Conservation (phyloP, 2,329 filamentous ascomycete species). For the Aspergillus sp. region DNA sequence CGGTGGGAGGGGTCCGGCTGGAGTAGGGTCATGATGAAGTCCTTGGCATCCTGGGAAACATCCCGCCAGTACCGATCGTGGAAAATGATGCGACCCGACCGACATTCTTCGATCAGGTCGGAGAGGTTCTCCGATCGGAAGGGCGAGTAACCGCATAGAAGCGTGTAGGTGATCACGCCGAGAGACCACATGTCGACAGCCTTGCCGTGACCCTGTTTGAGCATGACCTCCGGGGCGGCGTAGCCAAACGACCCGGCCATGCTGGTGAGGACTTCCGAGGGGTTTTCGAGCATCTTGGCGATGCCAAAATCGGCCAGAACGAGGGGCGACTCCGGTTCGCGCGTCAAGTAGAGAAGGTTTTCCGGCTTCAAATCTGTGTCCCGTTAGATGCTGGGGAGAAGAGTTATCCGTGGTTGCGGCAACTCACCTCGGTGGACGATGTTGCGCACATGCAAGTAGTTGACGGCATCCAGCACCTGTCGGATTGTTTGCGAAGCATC, state of each 20-base stretch:
- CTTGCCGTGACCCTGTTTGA: slow-evolving; percentile 95
- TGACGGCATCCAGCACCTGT: slow-evolving; percentile 86
- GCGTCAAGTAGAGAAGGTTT: slow-evolving; percentile 90
- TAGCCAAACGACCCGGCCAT: slow-evolving; percentile 99
- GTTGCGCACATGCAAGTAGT: slow-evolving; percentile 91
- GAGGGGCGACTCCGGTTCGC: slow-evolving; percentile 72
- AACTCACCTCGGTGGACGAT: slow-evolving; percentile 85
- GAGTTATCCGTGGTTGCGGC: not conserved
- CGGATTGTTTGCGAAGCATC: slow-evolving; percentile 94
- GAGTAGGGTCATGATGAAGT: slow-evolving; percentile 82
- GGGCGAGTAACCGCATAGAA: slow-evolving; percentile 96
- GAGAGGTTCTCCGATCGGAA: slow-evolving; percentile 93
- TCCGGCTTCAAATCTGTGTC: slow-evolving; percentile 88
- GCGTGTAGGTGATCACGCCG: slow-evolving; percentile 96
- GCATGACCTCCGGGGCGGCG: slow-evolving; percentile 95
- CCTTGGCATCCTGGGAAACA: slow-evolving; percentile 90
- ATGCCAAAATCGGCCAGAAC: slow-evolving; percentile 98
- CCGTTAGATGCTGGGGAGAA: not conserved
- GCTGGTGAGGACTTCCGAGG: slow-evolving; percentile 88
- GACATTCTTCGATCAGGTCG: slow-evolving; percentile 94
- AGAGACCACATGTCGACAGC: slow-evolving; percentile 99
- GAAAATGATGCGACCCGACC: slow-evolving; percentile 78
- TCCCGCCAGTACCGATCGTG: slow-evolving; percentile 99
- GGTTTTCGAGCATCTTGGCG: slow-evolving; percentile 91
- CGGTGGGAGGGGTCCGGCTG: slow-evolving; percentile 75